These are phyloP conservation scores for Phytophthora fragariae DNA, from an alignment of 352 stramenopile genomes.

Conservation along the genomic window DNA sequence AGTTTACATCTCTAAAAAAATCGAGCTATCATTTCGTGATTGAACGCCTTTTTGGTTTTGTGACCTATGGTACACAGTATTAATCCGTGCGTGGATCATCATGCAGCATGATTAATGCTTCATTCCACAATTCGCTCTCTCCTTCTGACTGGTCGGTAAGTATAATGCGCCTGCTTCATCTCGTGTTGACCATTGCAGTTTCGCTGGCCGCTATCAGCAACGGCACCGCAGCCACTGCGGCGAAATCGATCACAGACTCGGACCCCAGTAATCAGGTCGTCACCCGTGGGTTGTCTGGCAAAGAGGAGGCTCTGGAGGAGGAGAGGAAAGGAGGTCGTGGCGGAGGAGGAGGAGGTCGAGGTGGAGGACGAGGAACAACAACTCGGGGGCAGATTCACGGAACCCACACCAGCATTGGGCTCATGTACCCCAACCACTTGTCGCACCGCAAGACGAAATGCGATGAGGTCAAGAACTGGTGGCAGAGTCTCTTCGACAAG, in stretches of 20 bases:
- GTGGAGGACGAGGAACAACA: slow-evolving; percentile 4
- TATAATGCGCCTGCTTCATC: slow-evolving; percentile 8
- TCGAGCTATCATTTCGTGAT: too few relatives aligned
- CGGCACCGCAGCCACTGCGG: background rate
- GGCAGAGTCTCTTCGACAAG: slow-evolving; percentile 14
- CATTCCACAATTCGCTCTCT: slow-evolving; percentile 7
- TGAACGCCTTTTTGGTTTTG: too few relatives aligned
- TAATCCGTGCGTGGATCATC: too few relatives aligned
- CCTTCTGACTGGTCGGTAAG: background rate
- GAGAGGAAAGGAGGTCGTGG: slow-evolving; percentile 3
- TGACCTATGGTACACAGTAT: too few relatives aligned
- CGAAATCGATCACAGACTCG: background rate
- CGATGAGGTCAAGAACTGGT: slow-evolving; percentile 24
- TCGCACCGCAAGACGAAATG: slow-evolving; percentile 7
- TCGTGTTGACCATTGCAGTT: background rate
- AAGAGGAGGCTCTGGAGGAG: slow-evolving; percentile 6
- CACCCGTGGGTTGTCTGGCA: background rate
- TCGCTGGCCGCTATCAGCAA: slow-evolving; percentile 2
- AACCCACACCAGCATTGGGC: slow-evolving; percentile 4
- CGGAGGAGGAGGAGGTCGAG: background rate
- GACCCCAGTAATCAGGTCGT: background rate
- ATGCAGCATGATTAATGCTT: background rate
- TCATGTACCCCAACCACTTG: slow-evolving; percentile 1
- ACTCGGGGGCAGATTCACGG: slow-evolving; percentile 1
- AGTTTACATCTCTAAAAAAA: too few relatives aligned